A percentile compares a stretch with the other conserved stretches of the same genome.
Evolutionary conservation across 139 green algal genomes (phyloP).

Genomic region (Tetraselmis striata): DNA sequence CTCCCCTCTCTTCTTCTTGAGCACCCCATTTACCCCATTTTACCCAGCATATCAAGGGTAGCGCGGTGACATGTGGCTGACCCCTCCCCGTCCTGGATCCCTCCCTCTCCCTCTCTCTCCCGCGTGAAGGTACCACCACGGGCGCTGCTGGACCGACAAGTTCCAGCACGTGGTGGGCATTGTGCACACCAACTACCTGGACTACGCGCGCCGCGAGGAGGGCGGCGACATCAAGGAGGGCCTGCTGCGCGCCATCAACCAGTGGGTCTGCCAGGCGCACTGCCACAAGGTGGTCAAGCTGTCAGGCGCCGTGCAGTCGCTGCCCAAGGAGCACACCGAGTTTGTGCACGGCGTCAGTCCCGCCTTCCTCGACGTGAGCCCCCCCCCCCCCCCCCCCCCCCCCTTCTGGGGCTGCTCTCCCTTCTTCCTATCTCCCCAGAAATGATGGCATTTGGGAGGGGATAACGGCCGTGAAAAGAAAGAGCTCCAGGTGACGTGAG

Average conservation of each 20-base stretch:
- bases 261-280: conserved; percentile 71
- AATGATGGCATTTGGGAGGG: too few relatives aligned
- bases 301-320: conserved; percentile 87
- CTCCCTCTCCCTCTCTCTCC: too few relatives aligned
- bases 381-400: too few relatives aligned
- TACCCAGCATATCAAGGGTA: too few relatives aligned
- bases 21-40: too few relatives aligned
- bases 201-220: conserved; percentile 86
- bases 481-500: too few relatives aligned
- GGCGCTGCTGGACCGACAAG: conserved; percentile 91
- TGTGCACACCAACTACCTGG: conserved; percentile 99
- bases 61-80: too few relatives aligned
- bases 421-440: too few relatives aligned
- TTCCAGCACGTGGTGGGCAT: conserved; percentile 96
- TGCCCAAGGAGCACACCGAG: conserved; percentile 78
- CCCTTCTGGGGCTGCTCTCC: too few relatives aligned
- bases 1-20: too few relatives aligned
- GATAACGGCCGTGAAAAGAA: too few relatives aligned
- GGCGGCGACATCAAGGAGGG: conserved; percentile 62
- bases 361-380: conserved; percentile 78
- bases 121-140: conserved; percentile 99
- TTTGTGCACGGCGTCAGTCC: conserved; percentile 94
- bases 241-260: conserved; percentile 71
- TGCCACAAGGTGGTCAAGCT: conserved; percentile 97
- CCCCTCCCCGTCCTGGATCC: too few relatives aligned